phyloP scores from a whole-genome alignment of 768 basidiomycete species.

The Saitozyma sp. region DNA sequence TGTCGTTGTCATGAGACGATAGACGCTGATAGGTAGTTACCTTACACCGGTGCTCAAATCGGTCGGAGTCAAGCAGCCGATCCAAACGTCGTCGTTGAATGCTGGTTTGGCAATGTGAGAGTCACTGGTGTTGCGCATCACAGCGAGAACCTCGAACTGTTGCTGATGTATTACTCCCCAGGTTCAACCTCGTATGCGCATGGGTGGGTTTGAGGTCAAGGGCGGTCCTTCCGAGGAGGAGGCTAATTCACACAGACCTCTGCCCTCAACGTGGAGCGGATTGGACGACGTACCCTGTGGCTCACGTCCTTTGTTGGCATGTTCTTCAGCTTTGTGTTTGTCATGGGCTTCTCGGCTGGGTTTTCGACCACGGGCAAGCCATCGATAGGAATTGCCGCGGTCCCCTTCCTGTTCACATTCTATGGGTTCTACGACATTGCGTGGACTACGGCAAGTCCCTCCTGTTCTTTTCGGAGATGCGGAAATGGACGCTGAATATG shows the following conservation, averaged over 20 bases:
- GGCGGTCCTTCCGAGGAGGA: no score
- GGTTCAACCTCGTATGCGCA: not conserved
- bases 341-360: conserved; percentile 30
- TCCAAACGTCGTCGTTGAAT: conserved; percentile 34
- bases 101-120: conserved; percentile 26
- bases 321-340: conserved; percentile 22
- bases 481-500: no score
- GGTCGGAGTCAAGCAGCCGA: conserved; percentile 33
- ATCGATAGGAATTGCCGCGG: conserved; percentile 21
- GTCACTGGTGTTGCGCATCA: no score
- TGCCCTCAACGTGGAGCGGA: conserved; percentile 17
- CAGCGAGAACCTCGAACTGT: no score
- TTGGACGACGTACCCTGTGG: conserved; percentile 41
- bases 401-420: conserved; percentile 42
- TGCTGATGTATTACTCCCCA: not conserved
- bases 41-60: conserved; percentile 35
- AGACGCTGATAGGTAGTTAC: conserved; percentile 21
- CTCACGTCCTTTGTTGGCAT: conserved; percentile 30
- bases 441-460: not conserved
- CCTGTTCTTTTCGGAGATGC: not conserved
- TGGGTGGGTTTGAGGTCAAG: no score
- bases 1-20: not conserved
- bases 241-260: not conserved
- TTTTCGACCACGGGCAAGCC: conserved; percentile 18
- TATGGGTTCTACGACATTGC: not conserved